phyloP scores from a whole-genome alignment of 352 stramenopile genomes.

The Halophytophthora batemanensis region DNA sequence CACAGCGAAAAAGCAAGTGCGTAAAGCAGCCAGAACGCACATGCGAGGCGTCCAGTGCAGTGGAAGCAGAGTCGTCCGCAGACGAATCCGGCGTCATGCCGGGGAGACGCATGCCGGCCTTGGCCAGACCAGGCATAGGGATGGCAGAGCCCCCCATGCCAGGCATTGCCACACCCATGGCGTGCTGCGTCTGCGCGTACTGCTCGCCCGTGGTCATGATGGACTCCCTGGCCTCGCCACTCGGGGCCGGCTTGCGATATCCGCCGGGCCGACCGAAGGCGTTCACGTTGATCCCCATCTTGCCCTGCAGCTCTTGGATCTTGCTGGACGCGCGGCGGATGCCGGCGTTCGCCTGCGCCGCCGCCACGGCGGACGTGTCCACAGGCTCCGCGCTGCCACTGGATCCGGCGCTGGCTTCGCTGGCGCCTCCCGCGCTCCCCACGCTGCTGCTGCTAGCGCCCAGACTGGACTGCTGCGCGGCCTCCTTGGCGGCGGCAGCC shows the following conservation, averaged over 20 bases:
- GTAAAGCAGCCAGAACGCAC: conserved; percentile 27
- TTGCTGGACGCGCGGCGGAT: conserved; percentile 36
- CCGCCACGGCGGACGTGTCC: conserved; percentile 25
- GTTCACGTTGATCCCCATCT: conserved; percentile 83
- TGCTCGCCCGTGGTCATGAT: conserved; percentile 84
- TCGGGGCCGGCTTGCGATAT: conserved; percentile 33
- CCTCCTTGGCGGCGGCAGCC: conserved; percentile 19
- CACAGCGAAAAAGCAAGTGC: conserved; percentile 1
- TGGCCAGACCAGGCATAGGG: conserved; percentile 79
- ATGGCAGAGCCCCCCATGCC: conserved; percentile 74
- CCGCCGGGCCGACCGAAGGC: conserved; percentile 58
- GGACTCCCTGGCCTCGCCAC: conserved; percentile 28
- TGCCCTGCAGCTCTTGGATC: conserved; percentile 79
- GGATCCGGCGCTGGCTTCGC: conserved; percentile 8
- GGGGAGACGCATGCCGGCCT: conserved; percentile 60
- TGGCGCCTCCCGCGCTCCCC: conserved; percentile 9
- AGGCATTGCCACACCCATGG: conserved; percentile 74
- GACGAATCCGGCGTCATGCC: conserved; percentile 44
- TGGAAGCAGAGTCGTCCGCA: conserved; percentile 22
- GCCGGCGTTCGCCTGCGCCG: conserved; percentile 30
- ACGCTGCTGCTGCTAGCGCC: conserved; percentile 14
- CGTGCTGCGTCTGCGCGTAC: conserved; percentile 65
- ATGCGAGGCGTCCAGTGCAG: conserved; percentile 54
- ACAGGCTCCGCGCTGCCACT: conserved; percentile 4
- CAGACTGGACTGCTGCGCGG: conserved; percentile 4